Base-by-base conservation (phyloP, 2,329 filamentous ascomycete species). In the Neocucurbitaria cava region DNA sequence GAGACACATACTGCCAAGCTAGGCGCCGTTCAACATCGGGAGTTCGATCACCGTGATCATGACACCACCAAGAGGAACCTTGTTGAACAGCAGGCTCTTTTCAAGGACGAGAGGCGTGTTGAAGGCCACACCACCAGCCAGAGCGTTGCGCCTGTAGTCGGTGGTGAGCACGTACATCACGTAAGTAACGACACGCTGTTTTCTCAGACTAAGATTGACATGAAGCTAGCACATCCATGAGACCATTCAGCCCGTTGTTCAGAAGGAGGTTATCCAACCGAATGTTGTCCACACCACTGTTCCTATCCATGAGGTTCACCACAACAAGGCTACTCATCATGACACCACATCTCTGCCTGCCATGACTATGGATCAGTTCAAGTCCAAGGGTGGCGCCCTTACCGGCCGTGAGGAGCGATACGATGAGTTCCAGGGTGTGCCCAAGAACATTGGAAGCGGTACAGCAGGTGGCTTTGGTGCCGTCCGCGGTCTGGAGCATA, bases 271-370 rank as follows among this genome's bases (percentile, higher is more conserved):
- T 1, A 78, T 91, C 24, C 84, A 89, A 59, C 87, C 87, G 1
- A 81, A 85, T 15, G 83, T 91, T 3, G 80, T 90, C 1, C 89
- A 92, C 78, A 91, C 86, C 21, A 90, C 87, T 1, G 80, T 89
- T 0, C 89, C 89, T 0, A 82, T 92, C 38, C 89, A 91, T 61
- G 89, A 92, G 76, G 83, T 84, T 1, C 89, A 91, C 69, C 86
- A 90, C 65, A 85, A 88, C 46, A 80, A 83, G 13, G 80, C 88
- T 1, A 82, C 89, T 54, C 85, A 89, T 69, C 89, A 92, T 68
- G 80, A 82, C 39, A 82, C 86, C 1, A 86, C 87, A 0, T 80
- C 84, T 3, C 80, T 91, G 0, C 88, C 89, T 1, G 74, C 83
- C 10, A 86, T 90, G 70, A 85, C 79, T 31, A 80, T 91, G 70